A percentile compares a stretch with the other conserved stretches of the same genome.
These are phyloP conservation scores for Macrophomina phaseolina DNA, from an alignment of 2,329 filamentous ascomycete species.

Conservation along the genomic window DNA sequence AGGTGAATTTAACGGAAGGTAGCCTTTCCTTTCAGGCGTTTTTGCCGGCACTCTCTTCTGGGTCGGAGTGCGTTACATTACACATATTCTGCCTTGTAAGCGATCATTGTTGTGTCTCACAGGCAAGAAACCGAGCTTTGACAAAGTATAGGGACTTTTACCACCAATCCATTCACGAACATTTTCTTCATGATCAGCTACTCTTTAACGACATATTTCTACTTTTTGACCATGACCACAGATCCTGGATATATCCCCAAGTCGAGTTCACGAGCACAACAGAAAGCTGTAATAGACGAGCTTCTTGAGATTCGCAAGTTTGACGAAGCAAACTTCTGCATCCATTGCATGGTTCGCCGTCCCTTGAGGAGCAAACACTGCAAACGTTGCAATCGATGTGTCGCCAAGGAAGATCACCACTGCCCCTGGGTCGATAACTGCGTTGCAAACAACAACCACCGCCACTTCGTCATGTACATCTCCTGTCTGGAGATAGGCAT, in stretches of 20 bases:
- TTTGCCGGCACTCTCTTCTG: slow-evolving; percentile 88
- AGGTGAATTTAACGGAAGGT: not conserved
- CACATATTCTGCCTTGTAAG: slow-evolving; percentile 74
- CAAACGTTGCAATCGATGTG: slow-evolving; percentile 85
- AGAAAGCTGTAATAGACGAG: slow-evolving; percentile 87
- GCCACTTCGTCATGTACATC: slow-evolving; percentile 93
- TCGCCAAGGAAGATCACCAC: slow-evolving; percentile 96
- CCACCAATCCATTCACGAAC: slow-evolving; percentile 74
- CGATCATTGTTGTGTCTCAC: slow-evolving; percentile 17
- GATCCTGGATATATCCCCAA: slow-evolving; percentile 96
- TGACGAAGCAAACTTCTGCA: slow-evolving; percentile 92
- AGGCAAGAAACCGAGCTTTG: slow-evolving; percentile 34
- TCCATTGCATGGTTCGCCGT: slow-evolving; percentile 91
- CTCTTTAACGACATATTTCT: slow-evolving; percentile 80
- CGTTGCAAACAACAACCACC: slow-evolving; percentile 91
- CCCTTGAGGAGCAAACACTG: slow-evolving; percentile 96
- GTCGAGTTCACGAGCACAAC: slow-evolving; percentile 84
- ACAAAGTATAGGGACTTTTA: slow-evolving; percentile 64
- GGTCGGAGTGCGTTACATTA: slow-evolving; percentile 76
- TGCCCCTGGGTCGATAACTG: slow-evolving; percentile 99
- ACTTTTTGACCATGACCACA: slow-evolving; percentile 80
- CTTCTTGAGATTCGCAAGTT: slow-evolving; percentile 85
- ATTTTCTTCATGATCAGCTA: slow-evolving; percentile 72
- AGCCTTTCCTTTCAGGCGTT: slow-evolving; percentile 93
- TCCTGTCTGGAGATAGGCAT: slow-evolving; percentile 78